Evolutionary conservation across 2,329 filamentous ascomycete species (phyloP), one percentile per base, ranked within the genome.

Genomic region (Colletotrichum sp.): DNA sequence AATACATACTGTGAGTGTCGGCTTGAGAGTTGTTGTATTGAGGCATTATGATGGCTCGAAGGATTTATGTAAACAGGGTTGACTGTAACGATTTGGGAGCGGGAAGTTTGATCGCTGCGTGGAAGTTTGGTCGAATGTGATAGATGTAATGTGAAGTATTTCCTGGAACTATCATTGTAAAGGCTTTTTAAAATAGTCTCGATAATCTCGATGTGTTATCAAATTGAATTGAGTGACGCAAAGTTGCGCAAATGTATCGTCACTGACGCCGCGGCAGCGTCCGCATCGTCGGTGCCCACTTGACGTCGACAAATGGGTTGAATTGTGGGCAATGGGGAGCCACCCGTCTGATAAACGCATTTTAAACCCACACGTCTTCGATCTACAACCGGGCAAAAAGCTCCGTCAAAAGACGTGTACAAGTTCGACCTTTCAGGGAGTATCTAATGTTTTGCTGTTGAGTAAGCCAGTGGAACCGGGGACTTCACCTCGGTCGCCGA

Each of bases 11-110:
- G 56, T 30, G 56, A 43, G 56, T 56, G 32, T 70, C 56, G n/a
- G 65, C 38, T 64, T 73, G 65, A 55, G 66, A 26, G 8, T 69
- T 56, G 56, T 43, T 56, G 56, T 64, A 73, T 15, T 70, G 65
- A 56, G 71, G 56, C 71, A 73, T 73, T 4, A 28, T 71, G n/a
- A 52, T n/a, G 6, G 18, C 43, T 52, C n/a, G 6, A 52, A 52
- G n/a, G 43, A 2, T 8, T 13, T 13, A 3, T 24, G 43, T 52
- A 21, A 13, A 24, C 6, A 5, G 10, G 2, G 2, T 12, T 21
- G 0, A 21, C n/a, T 52, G 10, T 21, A 21, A 21, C n/a, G n/a
- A 52, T 13, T 13, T 24, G 12, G 0, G 43, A 10, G 3, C 56
- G 56, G 9, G 9, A 60, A n/a, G 56, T 60, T 15, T 0, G 26